Base-by-base conservation (phyloP, 768 basidiomycete species). In the Termitomyces sp. region DNA sequence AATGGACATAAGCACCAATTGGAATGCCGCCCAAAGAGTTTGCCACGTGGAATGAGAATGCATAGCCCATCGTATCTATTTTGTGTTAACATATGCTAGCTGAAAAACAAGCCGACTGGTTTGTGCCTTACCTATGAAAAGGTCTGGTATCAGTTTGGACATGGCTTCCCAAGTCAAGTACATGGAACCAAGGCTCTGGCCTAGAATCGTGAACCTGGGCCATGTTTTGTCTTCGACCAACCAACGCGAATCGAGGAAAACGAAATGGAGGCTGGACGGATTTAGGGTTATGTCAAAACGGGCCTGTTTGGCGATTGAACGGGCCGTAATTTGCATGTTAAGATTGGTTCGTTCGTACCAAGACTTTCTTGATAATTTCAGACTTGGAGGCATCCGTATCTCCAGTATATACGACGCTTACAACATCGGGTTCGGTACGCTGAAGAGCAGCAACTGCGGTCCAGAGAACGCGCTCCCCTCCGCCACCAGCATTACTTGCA, bases 1-100 rank as follows among this genome's bases (percentile, higher is more conserved):
- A 99, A 70, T 99, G 97, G 10, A 94, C 84, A 64, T 98, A 99
- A 28, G 94, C 89, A 9, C 89, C 94, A 23, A 96, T 79, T 2
- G 90, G 86, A 40, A 92, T 78, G 16, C 76, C 67, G 16, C 82
- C 79, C 2, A 96, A 65, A 51, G 83, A 70, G 0, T 81, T 72
- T 8, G 94, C 85, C 30, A 89, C 73, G 17, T 88, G 92, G 69
- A 91, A 94, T 2, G 93, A 92, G 67, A 98, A 98, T 0, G 94
- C 94, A 63, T 94, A 97, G 28, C 97, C 97, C 95, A 98, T 98
- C 0, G 94, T 93, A 68, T 99, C 96, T 97, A 12, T 62, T 2
- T 43, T 23, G 50, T 41, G 25, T n/a, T 50, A 44, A 32, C 57
- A 47, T 59, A 25, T 62, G 56, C 57, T 55, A 25, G 17, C 14